These are phyloP conservation scores for Rubia tinctorum DNA, from an alignment of 305 asterid genomes.

Conservation along the genomic window DNA sequence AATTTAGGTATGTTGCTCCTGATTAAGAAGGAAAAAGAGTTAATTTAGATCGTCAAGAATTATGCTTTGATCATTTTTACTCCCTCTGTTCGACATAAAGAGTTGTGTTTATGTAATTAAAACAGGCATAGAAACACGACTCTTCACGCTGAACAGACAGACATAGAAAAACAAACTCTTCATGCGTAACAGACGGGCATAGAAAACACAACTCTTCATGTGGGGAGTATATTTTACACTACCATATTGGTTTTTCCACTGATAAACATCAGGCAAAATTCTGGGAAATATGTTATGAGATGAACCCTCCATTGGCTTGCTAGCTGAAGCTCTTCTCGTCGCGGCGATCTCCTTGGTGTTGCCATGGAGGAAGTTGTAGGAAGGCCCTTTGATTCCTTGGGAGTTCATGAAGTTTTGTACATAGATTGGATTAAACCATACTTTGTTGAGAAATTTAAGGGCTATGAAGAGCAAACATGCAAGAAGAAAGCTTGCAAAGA, in stretches of 20 bases:
- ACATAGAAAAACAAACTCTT: no score
- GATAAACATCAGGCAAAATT: constrained; percentile 53
- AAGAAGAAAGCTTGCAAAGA: constrained; percentile 27
- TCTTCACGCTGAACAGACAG: background rate
- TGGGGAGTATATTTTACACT: background rate
- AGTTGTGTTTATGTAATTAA: no score
- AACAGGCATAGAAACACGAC: background rate
- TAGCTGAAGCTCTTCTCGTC: constrained; percentile 39
- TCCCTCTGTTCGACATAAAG: background rate
- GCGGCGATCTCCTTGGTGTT: constrained; percentile 50
- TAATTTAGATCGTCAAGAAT: constrained; percentile 3
- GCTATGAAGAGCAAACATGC: constrained; percentile 26
- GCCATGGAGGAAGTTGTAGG: constrained; percentile 55
- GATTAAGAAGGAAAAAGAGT: background rate
- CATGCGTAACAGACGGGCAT: no score
- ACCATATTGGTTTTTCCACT: constrained; percentile 57
- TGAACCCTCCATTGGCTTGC: constrained; percentile 39
- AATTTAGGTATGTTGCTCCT: constrained; percentile 49
- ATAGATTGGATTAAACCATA: constrained; percentile 44
- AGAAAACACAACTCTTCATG: no score
- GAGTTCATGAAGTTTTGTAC: constrained; percentile 32
- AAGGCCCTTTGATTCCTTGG: constrained; percentile 72
- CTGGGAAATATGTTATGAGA: constrained; percentile 64
- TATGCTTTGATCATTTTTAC: background rate
- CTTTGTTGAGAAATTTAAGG: constrained; percentile 30